These are phyloP conservation scores for Papilionanthe hybrid DNA, from an alignment of 116 monocot genomes.

Conservation along the genomic window DNA sequence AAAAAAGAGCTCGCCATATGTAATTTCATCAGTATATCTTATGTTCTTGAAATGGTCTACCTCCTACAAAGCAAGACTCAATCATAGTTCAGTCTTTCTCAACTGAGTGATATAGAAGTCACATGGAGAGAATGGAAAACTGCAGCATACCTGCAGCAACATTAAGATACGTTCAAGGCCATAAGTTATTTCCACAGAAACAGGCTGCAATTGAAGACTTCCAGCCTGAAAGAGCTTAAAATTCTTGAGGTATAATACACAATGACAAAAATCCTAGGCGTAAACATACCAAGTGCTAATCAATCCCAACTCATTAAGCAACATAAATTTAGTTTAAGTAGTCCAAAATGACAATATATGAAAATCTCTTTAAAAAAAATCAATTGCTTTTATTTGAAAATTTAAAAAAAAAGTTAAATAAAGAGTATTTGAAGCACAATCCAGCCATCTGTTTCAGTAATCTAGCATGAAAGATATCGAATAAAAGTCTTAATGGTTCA, in stretches of 20 bases:
- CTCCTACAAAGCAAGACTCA: conserved; percentile 55
- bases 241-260: neutral
- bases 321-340: neutral
- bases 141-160: conserved; percentile 75
- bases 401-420: neutral
- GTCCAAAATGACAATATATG: neutral
- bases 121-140: neutral
- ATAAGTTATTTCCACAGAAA: conserved; percentile 97
- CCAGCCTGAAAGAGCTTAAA: conserved; percentile 52
- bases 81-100: conserved; percentile 35
- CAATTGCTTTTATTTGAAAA: neutral
- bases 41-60: conserved; percentile 99
- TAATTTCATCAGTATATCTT: conserved; percentile 81
- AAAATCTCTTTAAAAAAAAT: neutral
- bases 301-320: neutral
- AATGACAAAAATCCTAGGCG: neutral
- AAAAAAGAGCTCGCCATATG: conserved; percentile 92
- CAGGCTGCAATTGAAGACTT: conserved; percentile 75
- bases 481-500: neutral
- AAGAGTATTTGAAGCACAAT: neutral
- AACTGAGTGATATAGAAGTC: conserved; percentile 1
- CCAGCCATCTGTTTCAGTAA: neutral
- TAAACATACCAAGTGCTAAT: neutral
- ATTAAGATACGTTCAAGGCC: conserved; percentile 95
- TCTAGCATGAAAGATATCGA: neutral